phyloP scores from a whole-genome alignment of 441 rosid genomes.

The Syzygium malaccense region DNA sequence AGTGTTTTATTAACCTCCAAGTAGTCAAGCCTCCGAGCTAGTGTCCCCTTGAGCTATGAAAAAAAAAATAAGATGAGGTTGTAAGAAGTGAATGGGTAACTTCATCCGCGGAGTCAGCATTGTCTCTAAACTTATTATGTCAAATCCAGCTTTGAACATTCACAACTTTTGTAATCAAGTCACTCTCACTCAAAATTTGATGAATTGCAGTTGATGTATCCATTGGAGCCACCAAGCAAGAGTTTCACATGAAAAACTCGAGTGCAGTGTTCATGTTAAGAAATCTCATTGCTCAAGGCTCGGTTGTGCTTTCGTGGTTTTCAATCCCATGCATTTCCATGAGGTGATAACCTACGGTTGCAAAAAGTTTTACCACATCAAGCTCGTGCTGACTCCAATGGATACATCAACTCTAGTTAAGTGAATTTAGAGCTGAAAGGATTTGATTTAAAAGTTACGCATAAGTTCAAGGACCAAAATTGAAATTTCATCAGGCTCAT shows the following conservation, averaged over 20 bases:
- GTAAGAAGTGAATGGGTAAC: not conserved
- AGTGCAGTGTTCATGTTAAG: not conserved
- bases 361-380: not conserved
- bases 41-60: not conserved
- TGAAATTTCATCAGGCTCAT: not conserved
- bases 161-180: not conserved
- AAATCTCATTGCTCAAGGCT: not conserved
- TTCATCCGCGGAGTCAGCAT: not conserved
- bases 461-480: not conserved
- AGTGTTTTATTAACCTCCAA: not conserved
- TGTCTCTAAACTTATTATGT: not conserved
- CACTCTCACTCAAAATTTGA: not conserved
- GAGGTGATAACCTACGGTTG: not conserved
- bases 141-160: not conserved
- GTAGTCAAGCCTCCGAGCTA: not conserved
- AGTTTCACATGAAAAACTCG: not conserved
- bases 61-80: not conserved
- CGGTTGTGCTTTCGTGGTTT: not conserved
- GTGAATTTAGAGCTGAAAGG: not conserved
- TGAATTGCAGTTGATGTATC: not conserved
- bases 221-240: not conserved
- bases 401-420: not conserved
- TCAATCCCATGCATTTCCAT: not conserved
- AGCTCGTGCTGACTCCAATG: not conserved
- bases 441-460: not conserved